Evolutionary conservation across 768 basidiomycete genomes (phyloP).

Genomic region (Suillus fuscotomentosus): DNA sequence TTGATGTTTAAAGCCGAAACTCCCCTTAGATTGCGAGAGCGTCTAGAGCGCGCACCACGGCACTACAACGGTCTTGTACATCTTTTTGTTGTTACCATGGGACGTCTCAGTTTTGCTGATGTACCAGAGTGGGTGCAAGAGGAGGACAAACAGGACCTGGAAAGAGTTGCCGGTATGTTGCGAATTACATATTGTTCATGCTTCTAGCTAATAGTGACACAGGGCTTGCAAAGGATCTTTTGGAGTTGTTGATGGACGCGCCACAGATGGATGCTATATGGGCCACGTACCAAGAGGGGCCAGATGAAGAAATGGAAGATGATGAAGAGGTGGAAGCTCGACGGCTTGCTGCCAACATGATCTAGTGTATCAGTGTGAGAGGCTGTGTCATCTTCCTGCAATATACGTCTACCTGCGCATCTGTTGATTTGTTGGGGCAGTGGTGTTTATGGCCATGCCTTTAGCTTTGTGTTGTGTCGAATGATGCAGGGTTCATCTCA

Average conservation of each 20-base stretch:
- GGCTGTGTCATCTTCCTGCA: neutral
- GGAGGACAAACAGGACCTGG: constrained; percentile 39
- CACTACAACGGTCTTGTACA: constrained; percentile 63
- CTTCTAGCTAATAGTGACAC: constrained; percentile 5
- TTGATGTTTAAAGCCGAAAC: constrained; percentile 53
- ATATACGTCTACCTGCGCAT: neutral
- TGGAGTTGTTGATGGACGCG: constrained; percentile 69
- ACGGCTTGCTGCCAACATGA: constrained; percentile 9
- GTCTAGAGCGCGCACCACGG: constrained; percentile 55
- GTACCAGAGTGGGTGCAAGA: constrained; percentile 57
- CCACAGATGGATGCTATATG: constrained; percentile 69
- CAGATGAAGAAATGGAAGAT: constrained; percentile 46
- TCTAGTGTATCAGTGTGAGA: constrained; percentile 3
- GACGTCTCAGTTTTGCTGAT: constrained; percentile 70
- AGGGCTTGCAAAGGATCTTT: constrained; percentile 61
- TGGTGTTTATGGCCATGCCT: neutral
- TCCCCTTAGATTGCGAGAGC: constrained; percentile 51
- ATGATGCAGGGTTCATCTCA: too few relatives aligned
- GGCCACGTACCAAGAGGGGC: constrained; percentile 54
- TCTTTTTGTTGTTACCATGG: constrained; percentile 74
- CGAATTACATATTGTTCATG: neutral
- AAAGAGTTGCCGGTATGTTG: constrained; percentile 46
- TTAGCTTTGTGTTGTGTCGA: neutral
- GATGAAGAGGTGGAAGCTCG: constrained; percentile 51
- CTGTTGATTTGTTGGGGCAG: neutral